Evolutionary conservation across 2,329 filamentous ascomycete genomes (phyloP).

Genomic region (Microcyclospora tardicrescens): DNA sequence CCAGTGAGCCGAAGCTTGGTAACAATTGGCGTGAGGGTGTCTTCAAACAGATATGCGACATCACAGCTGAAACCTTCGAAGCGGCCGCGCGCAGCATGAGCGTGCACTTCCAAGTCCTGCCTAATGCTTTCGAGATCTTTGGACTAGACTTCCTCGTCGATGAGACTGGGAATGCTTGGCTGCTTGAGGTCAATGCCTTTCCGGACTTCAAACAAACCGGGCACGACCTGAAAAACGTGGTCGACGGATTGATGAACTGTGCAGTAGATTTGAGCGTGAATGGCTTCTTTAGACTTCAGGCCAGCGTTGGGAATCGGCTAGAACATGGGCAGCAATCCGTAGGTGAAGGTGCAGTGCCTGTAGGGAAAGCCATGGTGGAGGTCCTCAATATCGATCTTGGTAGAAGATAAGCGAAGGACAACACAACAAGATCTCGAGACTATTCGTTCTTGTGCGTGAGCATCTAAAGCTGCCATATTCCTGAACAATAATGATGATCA

Average conservation of each 20-base stretch:
- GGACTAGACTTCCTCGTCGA: constrained; percentile 86
- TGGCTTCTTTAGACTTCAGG: constrained; percentile 48
- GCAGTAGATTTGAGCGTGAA: constrained; percentile 55
- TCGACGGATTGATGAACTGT: constrained; percentile 64
- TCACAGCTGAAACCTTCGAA: constrained; percentile 70
- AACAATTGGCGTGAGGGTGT: constrained; percentile 45
- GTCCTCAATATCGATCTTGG: constrained; percentile 37
- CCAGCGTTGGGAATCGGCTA: too few species aligned
- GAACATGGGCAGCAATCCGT: too few species aligned
- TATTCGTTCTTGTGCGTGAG: too few species aligned
- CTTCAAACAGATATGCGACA: constrained; percentile 58
- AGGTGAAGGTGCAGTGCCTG: constrained; percentile 6
- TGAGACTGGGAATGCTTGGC: constrained; percentile 47
- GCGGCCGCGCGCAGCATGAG: constrained; percentile 73
- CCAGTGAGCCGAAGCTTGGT: constrained; percentile 7
- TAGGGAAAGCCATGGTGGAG: constrained; percentile 22
- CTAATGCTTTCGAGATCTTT: constrained; percentile 83
- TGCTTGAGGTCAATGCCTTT: constrained; percentile 91
- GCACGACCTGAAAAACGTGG: constrained; percentile 53
- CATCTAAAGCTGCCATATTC: too few species aligned
- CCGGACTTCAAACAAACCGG: constrained; percentile 94
- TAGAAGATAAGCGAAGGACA: constrained; percentile 8
- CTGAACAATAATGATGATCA: too few species aligned
- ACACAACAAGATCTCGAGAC: too few species aligned
- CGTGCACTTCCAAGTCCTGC: constrained; percentile 80